Percentiles rank a stretch among this genome's conserved stretches.
These are phyloP conservation scores for Metarhizium anisopliae DNA, from an alignment of 2,329 filamentous ascomycete genomes.

Conservation along the genomic window DNA sequence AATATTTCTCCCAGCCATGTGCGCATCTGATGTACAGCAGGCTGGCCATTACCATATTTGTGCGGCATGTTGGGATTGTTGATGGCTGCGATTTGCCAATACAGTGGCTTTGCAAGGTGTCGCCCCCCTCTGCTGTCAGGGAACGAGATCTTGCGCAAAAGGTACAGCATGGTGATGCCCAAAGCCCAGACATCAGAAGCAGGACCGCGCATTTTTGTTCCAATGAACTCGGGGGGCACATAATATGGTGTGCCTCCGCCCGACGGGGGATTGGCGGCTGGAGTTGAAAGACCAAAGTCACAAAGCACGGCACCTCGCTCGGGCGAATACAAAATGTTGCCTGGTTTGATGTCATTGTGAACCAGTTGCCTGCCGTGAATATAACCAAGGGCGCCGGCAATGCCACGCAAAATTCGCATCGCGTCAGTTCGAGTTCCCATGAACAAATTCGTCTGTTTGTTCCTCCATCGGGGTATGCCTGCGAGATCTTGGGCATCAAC, in stretches of 20 bases:
- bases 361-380: constrained; percentile 44
- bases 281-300: constrained; percentile 49
- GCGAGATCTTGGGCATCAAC: constrained; percentile 48
- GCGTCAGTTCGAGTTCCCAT: constrained; percentile 40
- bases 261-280: constrained; percentile 33
- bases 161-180: constrained; percentile 52
- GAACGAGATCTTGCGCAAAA: constrained; percentile 44
- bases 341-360: constrained; percentile 56
- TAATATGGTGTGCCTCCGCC: constrained; percentile 53
- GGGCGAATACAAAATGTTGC: constrained; percentile 50
- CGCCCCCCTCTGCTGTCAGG: constrained; percentile 42
- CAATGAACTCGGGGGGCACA: constrained; percentile 52
- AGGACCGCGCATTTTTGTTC: constrained; percentile 41
- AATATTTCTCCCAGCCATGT: constrained; percentile 46
- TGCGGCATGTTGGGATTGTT: constrained; percentile 29
- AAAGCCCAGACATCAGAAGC: constrained; percentile 52
- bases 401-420: constrained; percentile 43
- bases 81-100: constrained; percentile 50
- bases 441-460: constrained; percentile 37
- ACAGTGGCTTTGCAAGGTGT: constrained; percentile 39
- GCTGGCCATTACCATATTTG: constrained; percentile 27
- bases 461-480: constrained; percentile 40
- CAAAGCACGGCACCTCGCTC: constrained; percentile 51
- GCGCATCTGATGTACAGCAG: constrained; percentile 44
- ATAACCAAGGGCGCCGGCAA: constrained; percentile 44